These are phyloP conservation scores for Aspergillus glaucus DNA, from an alignment of 2,329 filamentous ascomycete genomes.

Conservation along the genomic window DNA sequence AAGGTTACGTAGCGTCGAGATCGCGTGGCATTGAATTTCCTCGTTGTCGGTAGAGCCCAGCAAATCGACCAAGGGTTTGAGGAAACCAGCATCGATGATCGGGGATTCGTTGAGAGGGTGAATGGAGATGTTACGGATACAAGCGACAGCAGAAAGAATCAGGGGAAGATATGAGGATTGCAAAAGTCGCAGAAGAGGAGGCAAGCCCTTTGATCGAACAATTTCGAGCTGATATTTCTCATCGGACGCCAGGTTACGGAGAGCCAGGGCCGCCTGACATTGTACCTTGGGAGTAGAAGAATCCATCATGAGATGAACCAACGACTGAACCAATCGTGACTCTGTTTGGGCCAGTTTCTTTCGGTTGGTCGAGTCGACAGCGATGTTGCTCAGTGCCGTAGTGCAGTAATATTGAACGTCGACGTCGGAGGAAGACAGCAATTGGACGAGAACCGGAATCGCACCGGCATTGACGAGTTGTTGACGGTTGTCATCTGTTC, in stretches of 20 bases:
- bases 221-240: slow-evolving; percentile 99
- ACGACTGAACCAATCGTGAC: slow-evolving; percentile 80
- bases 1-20: slow-evolving; percentile 90
- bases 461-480: slow-evolving; percentile 95
- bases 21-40: slow-evolving; percentile 97
- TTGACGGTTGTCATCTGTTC: slow-evolving; percentile 85
- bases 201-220: slow-evolving; percentile 78
- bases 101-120: slow-evolving; percentile 96
- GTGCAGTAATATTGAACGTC: slow-evolving; percentile 99
- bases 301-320: slow-evolving; percentile 98
- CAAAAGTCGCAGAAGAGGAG: slow-evolving; percentile 77
- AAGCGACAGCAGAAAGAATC: slow-evolving; percentile 93
- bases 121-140: slow-evolving; percentile 98
- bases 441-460: slow-evolving; percentile 93
- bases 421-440: slow-evolving; percentile 86
- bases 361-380: slow-evolving; percentile 84
- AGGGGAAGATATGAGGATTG: slow-evolving; percentile 94
- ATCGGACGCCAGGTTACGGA: slow-evolving; percentile 92
- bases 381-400: slow-evolving; percentile 96
- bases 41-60: slow-evolving; percentile 95
- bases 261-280: slow-evolving; percentile 88
- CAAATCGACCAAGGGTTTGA: slow-evolving; percentile 87
- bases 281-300: slow-evolving; percentile 96
- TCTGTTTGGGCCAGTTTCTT: slow-evolving; percentile 88
- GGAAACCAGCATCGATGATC: slow-evolving; percentile 94